Evolutionary conservation across 2,329 filamentous ascomycete genomes (phyloP).

Genomic region (Ceratocystis variospora): DNA sequence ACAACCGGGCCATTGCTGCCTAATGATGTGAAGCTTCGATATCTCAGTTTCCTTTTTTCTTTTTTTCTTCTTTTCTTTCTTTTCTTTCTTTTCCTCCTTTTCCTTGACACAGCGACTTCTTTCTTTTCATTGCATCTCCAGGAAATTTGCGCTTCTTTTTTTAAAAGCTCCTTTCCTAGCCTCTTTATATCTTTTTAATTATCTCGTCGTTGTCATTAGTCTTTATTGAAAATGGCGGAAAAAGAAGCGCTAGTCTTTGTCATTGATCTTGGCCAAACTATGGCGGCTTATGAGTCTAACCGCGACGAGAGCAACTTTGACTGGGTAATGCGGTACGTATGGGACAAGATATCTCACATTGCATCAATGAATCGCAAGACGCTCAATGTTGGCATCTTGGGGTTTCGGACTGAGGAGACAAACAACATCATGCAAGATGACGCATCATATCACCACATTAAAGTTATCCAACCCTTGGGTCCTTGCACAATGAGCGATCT

Average conservation of each 20-base stretch:
- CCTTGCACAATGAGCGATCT: conserved; percentile 54
- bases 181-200: conserved; percentile 1
- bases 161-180: not conserved
- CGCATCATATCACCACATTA: conserved; percentile 68
- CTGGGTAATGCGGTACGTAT: conserved; percentile 81
- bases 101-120: not conserved
- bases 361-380: conserved; percentile 54
- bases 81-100: not conserved
- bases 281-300: conserved; percentile 57
- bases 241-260: conserved; percentile 93
- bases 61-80: not conserved
- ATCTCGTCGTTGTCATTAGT: not conserved
- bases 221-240: conserved; percentile 53
- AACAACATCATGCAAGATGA: conserved; percentile 53
- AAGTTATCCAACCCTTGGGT: conserved; percentile 56
- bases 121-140: not conserved
- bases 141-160: not conserved
- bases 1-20: conserved; percentile 14
- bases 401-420: conserved; percentile 66
- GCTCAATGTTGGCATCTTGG: conserved; percentile 64
- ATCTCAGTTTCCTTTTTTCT: not conserved
- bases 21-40: not conserved
- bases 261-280: conserved; percentile 75
- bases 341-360: conserved; percentile 70
- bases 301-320: conserved; percentile 70